Evolutionary conservation across 257 asterid genomes (phyloP), one percentile per base, ranked within the genome.

Genomic region (Penstemon eatonii): DNA sequence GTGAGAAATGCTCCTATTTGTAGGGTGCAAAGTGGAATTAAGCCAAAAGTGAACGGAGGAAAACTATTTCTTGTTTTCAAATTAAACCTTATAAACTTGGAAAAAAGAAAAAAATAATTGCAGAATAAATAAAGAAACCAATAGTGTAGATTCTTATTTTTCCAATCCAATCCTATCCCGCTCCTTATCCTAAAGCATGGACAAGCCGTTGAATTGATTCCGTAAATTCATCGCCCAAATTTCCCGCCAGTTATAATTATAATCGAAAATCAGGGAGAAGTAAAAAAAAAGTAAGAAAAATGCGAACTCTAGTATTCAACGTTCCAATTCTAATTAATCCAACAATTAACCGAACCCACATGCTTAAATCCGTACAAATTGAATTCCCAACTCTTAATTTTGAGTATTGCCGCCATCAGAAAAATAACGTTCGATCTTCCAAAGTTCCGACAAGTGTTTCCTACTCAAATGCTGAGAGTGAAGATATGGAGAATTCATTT

Each of bases 401-500:
- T 58, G 77, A 53, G 60, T 47, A 61, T 7, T 19, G 63, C 69
- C 49, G 63, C 71, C 67, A 58, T 50, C 60, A 4, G 55, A 44
- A 37, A 54, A 40, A 56, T 10, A 61, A 72, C 12, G 60, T 40
- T 49, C 54, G 61, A 54, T 15, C 65, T 51, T 58, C 80, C 60
- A 65, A 55, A 55, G 4, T 59, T 49, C 56, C 60, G 8, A 33
- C 56, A 37, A 43, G 54, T 25, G 3, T 44, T n/a, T 65, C 69
- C 9, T 71, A 66, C 73, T 73, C 80, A 42, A 67, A 25, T 40
- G 61, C 79, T 47, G 81, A 54, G 75, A 73, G 68, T 8, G 84
- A 72, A 58, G 80, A 73, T 12, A 54, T 63, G 19, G 73, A 72
- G 56, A 74, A 66, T 66, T 64, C 75, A 6, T 51, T 83, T 67